Evolutionary conservation across 2,329 filamentous ascomycete species (phyloP), one percentile per base, ranked within the genome.

Genomic region (Sarocladium brachiariae): DNA sequence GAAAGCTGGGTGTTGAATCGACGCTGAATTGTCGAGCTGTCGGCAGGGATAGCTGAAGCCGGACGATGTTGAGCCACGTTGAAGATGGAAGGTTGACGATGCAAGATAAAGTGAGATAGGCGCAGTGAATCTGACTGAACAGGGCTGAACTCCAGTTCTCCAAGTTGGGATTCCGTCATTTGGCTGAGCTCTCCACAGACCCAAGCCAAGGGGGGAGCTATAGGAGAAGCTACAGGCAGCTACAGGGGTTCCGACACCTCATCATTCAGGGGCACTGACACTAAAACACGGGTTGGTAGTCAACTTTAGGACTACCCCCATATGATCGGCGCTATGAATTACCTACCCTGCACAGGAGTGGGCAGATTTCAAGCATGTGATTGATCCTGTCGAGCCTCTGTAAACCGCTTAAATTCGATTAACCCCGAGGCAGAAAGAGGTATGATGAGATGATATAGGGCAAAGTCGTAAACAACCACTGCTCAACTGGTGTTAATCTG

Each of bases 121-220:
- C 41, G 7, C 21, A 25, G 23, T 10, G 21, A 31, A 13, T 30
- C 25, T 10, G 43, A 4, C 5, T 23, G 5, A 16, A 30, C 21
- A 27, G 23, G 24, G 41, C 25, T 46, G 11, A 14, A n/a, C 24
- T 46, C 7, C 30, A n/a, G 21, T 46, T 39, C 21, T 43, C 39
- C 39, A 43, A 43, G 21, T 43, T n/a, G 23, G 23, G 39, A 43
- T 43, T 43, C 39, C 39, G 39, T 43, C 39, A 43, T 43, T n/a
- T 43, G 39, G 46, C 37, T 4, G 31, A 24, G 46, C 19, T 23
- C 46, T 37, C 46, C 27, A 30, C 27, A 13, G 7, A 7, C 13
- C 7, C 13, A 30, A 30, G 7, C 27, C 13, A 30, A 21, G 9
- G 9, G 45, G 45, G 27, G 13, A 30, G 27, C 27, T 30, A 30